These are phyloP conservation scores for Dendrostoma leiphaemia DNA, from an alignment of 2,329 filamentous ascomycete species.

Conservation along the genomic window DNA sequence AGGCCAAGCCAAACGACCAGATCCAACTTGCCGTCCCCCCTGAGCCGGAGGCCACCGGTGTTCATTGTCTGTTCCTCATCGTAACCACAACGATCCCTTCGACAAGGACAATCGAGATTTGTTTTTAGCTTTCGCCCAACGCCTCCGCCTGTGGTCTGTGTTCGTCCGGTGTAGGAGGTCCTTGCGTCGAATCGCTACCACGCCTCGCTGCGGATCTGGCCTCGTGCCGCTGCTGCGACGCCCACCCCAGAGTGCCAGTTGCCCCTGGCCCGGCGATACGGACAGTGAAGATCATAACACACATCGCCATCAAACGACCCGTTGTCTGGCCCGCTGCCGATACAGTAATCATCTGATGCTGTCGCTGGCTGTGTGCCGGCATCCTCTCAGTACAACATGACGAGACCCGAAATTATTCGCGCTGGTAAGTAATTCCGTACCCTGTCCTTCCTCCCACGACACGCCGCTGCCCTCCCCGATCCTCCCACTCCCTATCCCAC, in stretches of 20 bases:
- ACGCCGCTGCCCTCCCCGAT: neutral
- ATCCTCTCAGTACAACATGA: conserved; percentile 44
- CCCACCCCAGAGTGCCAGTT: neutral
- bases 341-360: conserved; percentile 5
- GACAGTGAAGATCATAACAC: conserved; percentile 4
- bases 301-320: neutral
- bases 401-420: conserved; percentile 58
- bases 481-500: neutral
- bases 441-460: neutral
- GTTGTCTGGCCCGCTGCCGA: neutral
- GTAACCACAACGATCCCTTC: no score
- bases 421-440: conserved; percentile 48
- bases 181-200: neutral
- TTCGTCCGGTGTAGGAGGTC: neutral
- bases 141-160: neutral
- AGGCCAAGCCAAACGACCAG: no score
- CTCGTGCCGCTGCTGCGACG: neutral
- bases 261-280: conserved; percentile 4
- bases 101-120: neutral
- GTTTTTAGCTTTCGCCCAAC: no score
- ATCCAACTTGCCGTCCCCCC: no score
- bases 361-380: conserved; percentile 13
- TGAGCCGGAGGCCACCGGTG: neutral
- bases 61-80: neutral
- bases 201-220: neutral